phyloP scores from a whole-genome alignment of 139 green algal genomes.

The Chlorella sp. region DNA sequence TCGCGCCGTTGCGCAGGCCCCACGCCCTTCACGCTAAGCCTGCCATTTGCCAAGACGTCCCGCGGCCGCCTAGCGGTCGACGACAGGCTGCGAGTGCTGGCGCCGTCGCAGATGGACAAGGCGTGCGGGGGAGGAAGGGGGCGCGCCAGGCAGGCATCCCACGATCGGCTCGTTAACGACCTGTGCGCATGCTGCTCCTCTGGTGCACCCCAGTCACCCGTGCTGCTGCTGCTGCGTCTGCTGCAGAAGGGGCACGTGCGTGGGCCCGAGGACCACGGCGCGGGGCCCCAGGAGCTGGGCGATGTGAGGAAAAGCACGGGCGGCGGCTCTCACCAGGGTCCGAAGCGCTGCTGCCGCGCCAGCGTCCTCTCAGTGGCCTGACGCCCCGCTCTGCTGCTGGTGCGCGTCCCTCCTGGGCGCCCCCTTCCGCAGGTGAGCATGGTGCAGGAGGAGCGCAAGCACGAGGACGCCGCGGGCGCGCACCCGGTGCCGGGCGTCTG shows the following conservation, averaged over 20 bases:
- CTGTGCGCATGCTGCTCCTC: no score
- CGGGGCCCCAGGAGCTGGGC: background rate
- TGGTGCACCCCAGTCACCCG: no score
- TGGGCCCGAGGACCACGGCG: background rate
- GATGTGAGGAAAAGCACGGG: no score
- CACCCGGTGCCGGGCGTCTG: slow-evolving; percentile 56
- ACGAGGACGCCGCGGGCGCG: background rate
- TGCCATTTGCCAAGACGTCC: slow-evolving; percentile 80
- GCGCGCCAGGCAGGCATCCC: no score
- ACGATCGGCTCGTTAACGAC: no score
- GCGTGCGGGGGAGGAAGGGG: no score
- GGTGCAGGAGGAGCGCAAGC: slow-evolving; percentile 21
- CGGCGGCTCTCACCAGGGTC: background rate
- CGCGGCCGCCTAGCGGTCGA: slow-evolving; percentile 61
- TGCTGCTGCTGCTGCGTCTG: background rate
- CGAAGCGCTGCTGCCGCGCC: background rate
- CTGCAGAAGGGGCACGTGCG: background rate
- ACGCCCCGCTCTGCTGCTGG: background rate
- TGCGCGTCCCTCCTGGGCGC: background rate
- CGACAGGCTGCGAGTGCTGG: slow-evolving; percentile 50
- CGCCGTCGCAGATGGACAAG: no score
- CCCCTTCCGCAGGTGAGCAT: background rate
- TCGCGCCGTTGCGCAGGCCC: no score
- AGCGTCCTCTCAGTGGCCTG: background rate
- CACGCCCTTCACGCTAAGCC: slow-evolving; percentile 30